Evolutionary conservation across 2,329 filamentous ascomycete genomes (phyloP).

Genomic region (Diplodia seriata): DNA sequence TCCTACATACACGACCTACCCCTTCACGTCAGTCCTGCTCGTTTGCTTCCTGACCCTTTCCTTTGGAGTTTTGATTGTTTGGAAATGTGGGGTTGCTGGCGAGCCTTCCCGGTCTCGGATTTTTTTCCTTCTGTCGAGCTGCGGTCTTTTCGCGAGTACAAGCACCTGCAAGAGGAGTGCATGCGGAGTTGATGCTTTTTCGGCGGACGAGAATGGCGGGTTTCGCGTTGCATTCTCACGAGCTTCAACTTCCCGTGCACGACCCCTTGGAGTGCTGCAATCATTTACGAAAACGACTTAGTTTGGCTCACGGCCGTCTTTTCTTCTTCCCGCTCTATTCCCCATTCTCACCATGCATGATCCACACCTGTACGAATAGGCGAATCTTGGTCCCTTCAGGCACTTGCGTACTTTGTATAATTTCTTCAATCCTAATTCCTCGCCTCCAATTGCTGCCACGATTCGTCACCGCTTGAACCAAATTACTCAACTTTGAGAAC

Average conservation of each 20-base stretch:
- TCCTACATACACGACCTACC: conserved; percentile 33
- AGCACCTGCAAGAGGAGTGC: background rate
- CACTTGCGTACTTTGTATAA: conserved; percentile 29
- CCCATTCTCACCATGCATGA: conserved; percentile 18
- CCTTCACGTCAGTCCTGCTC: conserved; percentile 7
- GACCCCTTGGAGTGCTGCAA: background rate
- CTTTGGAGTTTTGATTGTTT: conserved; percentile 19
- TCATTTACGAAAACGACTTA: background rate
- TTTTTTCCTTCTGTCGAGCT: conserved; percentile 4
- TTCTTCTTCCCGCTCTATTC: conserved; percentile 19
- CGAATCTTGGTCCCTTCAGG: conserved; percentile 25
- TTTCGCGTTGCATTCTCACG: background rate
- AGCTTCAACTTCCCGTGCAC: conserved; percentile 2
- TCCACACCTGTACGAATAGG: conserved; percentile 29
- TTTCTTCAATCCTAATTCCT: conserved; percentile 32
- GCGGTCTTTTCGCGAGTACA: background rate
- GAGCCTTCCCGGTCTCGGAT: conserved; percentile 21
- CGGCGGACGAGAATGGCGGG: background rate
- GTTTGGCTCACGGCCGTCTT: conserved; percentile 10
- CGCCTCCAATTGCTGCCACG: conserved; percentile 20
- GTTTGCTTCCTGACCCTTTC: background rate
- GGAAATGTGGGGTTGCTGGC: conserved; percentile 4
- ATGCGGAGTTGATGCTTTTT: background rate
- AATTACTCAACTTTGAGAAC: conserved; percentile 17
- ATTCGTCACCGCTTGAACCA: conserved; percentile 22